Base-by-base conservation (phyloP, 2,329 filamentous ascomycete genomes). In the Fusarium anguioides region DNA sequence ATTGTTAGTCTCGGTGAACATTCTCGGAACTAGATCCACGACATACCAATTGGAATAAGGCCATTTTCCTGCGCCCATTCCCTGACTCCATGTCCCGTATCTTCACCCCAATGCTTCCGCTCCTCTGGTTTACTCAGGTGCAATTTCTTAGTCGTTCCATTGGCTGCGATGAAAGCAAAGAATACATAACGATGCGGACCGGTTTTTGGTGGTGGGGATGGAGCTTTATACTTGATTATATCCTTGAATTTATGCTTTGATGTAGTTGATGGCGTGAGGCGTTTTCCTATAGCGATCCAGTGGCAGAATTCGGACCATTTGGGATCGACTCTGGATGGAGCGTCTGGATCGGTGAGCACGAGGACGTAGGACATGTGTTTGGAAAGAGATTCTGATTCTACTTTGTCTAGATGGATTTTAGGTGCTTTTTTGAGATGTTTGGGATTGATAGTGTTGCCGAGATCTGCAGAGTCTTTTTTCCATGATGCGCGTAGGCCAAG, bases 281-380 rank as follows among this genome's bases (percentile, higher is more conserved):
- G 29, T 3, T 40, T 41, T 3, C 66, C 60, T 0, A 45, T 17
- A 2, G 68, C 68, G 8, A 72, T 69, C 67, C 67, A 72, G 10
- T 72, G 69, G 21, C 69, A 72, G 33, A 72, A 66, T 18, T 72
- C 58, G 4, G 69, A 68, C 69, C 66, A 72, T 45, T 70, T 64
- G 2, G 67, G 69, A 8, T 70, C 40, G 8, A 64, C 56, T 14
- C 69, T 53, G 0, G 69, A 72, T 10, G 69, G 69, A 0, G 69
- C 69, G 8, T 72, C 69, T 7, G 69, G 69, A 4, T 72, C 66
- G 0, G 69, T 72, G n/a, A 72, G 41, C 10, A 56, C 40, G 7
- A 70, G 23, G 8, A 64, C 67, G 27, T 50, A 61, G 2, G 50
- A 59, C 5, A 50, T 42, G 17, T 54, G n/a, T 4, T 41, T 21